Evolutionary conservation across 768 basidiomycete genomes (phyloP), one percentile per base, ranked within the genome.

Genomic region (Auricularia cornea): DNA sequence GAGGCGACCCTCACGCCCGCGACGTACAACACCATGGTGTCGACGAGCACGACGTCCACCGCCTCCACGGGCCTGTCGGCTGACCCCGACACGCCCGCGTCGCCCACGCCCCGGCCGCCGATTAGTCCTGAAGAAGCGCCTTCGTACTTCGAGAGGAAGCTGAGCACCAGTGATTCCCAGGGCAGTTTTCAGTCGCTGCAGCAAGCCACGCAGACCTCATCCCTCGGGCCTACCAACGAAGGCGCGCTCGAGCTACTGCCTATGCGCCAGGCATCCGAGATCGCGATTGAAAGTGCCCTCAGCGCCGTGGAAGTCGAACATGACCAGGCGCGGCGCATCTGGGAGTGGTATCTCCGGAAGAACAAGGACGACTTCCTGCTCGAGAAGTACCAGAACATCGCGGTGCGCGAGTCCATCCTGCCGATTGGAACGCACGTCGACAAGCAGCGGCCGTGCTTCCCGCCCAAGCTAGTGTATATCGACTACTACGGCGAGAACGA

Each of bases 311-410:
- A 89, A 71, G 88, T 86, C 80, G 87, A 88, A 67, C 90, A 94
- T 62, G 88, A 89, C 67, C 93, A 96, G 68, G 89, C 92, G 66
- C 83, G 89, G 40, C 86, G 91, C 51, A 84, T 96, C 31, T 98
- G 95, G 94, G 91, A 94, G 69, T 97, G 94, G 94, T 96, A 96
- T 70, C 77, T 91, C 12, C 84, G 90, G 59, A 90, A 92, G 75
- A 93, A 94, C 70, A 71, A 77, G 14, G 91, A 94, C 69, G 89
- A 92, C 70, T 88, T 98, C 68, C 83, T 90, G 40, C 90, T 95
- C 48, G 92, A 94, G 72, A 92, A 94, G 72, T 97, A 95, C 69
- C 97, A 98, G 70, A 85, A 87, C 69, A 88, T 98, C 72, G 85
- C 82, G 68, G 75, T 95, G 20, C 84, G 88, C 76, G 86, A 89